phyloP scores from a whole-genome alignment of 176 grass and related monocot species.

The Oryza nivara region DNA sequence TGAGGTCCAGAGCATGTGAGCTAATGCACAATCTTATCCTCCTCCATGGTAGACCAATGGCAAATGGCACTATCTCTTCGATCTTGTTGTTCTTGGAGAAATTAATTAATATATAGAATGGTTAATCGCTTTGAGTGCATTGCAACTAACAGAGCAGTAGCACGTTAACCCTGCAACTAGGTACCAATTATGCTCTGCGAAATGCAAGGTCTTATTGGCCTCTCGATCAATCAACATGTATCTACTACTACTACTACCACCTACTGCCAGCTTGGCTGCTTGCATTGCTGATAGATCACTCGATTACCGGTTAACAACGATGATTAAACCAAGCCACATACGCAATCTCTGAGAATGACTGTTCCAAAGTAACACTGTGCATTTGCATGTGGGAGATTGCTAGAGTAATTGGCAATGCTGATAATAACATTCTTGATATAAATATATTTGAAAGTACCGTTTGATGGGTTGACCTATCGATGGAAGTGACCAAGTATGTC shows the following conservation, averaged over 20 bases:
- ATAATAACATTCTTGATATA: not conserved
- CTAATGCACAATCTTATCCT: not conserved
- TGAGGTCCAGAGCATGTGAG: conserved; percentile 35
- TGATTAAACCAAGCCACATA: conserved; percentile 1
- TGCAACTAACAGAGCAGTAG: not conserved
- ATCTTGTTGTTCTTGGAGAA: not conserved
- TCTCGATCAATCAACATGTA: not conserved
- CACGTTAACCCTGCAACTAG: conserved; percentile 12
- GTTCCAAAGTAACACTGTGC: not conserved
- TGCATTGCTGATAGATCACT: not conserved
- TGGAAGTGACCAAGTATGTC: conserved; percentile 12
- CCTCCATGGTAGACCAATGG: not conserved
- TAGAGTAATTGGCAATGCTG: not conserved
- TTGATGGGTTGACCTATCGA: conserved; percentile 44
- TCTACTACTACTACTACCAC: not conserved
- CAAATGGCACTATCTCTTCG: not conserved
- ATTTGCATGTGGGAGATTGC: not conserved
- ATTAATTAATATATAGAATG: not conserved
- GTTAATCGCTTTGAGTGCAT: not conserved
- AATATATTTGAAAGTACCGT: not conserved
- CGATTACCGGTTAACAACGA: not conserved
- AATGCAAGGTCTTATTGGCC: not conserved
- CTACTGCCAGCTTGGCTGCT: not conserved
- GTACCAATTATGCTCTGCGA: not conserved
- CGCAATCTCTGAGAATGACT: conserved; percentile 10